Evolutionary conservation across 345 rosid genomes (phyloP).

Genomic region (Boechera retrofracta): DNA sequence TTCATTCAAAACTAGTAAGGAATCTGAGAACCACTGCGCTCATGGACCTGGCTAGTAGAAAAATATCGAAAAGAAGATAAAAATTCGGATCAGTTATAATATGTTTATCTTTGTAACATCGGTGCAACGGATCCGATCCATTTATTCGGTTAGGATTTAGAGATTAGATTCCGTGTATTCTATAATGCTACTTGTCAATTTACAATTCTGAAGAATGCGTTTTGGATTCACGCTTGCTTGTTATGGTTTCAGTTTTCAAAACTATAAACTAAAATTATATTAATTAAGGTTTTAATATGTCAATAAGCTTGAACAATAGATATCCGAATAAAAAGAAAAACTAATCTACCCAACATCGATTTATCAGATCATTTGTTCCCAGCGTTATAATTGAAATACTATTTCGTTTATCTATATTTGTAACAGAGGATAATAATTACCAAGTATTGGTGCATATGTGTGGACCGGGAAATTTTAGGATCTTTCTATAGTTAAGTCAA

Average conservation of each 20-base stretch:
- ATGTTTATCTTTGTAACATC: constrained; percentile 37
- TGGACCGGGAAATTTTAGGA: constrained; percentile 4
- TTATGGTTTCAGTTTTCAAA: constrained; percentile 1
- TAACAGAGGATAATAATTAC: too few species aligned
- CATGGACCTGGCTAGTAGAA: constrained; percentile 27
- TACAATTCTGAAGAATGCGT: constrained; percentile 26
- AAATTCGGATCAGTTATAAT: constrained; percentile 37
- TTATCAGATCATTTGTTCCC: too few species aligned
- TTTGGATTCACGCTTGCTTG: constrained; percentile 14
- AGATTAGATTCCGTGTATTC: constrained; percentile 33
- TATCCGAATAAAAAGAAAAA: neutral
- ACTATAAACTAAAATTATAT: neutral
- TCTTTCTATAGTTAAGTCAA: constrained; percentile 19
- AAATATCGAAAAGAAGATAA: constrained; percentile 12
- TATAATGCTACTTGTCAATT: constrained; percentile 25
- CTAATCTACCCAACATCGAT: neutral
- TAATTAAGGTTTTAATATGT: neutral
- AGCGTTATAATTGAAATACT: too few species aligned
- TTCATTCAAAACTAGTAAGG: constrained; percentile 27
- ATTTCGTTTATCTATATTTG: too few species aligned
- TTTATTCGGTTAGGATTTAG: constrained; percentile 22
- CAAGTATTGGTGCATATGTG: constrained; percentile 1
- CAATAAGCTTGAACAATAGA: neutral
- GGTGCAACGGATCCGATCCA: constrained; percentile 37
- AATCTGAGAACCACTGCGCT: constrained; percentile 33